Base-by-base conservation (phyloP, 352 stramenopile species). In the Phytophthora lateralis region DNA sequence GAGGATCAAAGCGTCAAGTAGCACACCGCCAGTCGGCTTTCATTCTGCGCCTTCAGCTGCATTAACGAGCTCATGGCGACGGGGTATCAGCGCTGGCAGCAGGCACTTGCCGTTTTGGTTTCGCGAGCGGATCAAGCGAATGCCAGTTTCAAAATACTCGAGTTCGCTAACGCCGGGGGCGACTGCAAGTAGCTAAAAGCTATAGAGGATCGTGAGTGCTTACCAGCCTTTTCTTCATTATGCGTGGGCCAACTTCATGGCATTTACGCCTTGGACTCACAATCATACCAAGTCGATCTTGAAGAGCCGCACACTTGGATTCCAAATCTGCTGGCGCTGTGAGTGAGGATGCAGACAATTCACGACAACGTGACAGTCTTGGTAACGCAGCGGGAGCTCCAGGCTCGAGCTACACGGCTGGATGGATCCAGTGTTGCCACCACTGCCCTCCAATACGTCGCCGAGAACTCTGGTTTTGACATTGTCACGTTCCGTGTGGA, bases 31-130 rank as follows among this genome's bases (percentile, higher is more conserved):
- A 94, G 58, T 24, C 85, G 73, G 41, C 85, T 92, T 50, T 94
- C 82, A 45, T 94, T 94, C 54, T 92, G 82, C 29, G 76, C 82
- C 57, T 94, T 94, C 6, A 94, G 71, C 43, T 92, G 81, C 76
- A 91, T 83, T 29, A 94, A 71, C 48, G 82, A 88, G 66, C 80
- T 91, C 85, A 94, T 94, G 17, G n/a, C 60, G 44, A 46, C 14
- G 17, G 41, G 7, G 44, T 51, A 4, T 26, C 24, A 35, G 20
- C 20, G 20, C 29, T 3, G 1, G 38, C 6, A 51, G 43, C 6
- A 54, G 30, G 20, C 18, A 20, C 27, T 32, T 21, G 30, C 24
- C 32, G 30, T 55, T 50, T 55, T 63, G 44, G 41, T 62, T 62
- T 52, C 20, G 20, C 7, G 39, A 8, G 15, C 34, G 21, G 29